Evolutionary conservation across 345 rosid species (phyloP), one percentile per base, ranked within the genome.

Genomic region (Pistacia integerrima): DNA sequence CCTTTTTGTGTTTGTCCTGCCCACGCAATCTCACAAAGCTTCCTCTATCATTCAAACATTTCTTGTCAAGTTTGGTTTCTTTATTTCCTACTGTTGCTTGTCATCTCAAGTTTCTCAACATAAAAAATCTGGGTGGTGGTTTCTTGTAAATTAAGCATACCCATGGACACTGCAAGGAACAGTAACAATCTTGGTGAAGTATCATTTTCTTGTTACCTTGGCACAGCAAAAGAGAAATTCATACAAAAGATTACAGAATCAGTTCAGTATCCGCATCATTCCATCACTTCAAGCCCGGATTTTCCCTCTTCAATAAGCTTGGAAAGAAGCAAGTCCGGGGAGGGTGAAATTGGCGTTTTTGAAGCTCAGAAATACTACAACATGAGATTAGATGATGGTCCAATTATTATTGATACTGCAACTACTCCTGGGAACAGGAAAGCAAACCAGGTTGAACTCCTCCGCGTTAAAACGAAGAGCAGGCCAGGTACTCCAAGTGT

Each of bases 351-450:
- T 25, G 78, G 89, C 3, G 82, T 91, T 38, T 89, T 89, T 61
- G 84, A 79, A 10, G 90, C 94, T 38, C 90, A 89, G 66, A 87
- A 76, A 73, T 89, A 91, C 82, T 85, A 85, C 85, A 87, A 85
- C 71, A 80, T 74, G 87, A 83, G 68, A 58, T 69, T 82, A 11
- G 90, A 81, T 35, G 77, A 70, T 8, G 63, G 69, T 67, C 77
- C 88, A 41, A 74, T 66, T 59, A 70, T 66, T 14, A 57, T 72
- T 8, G 73, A 44, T 59, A 52, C 77, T n/a, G 41, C 69, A 25
- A 77, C 70, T 22, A 74, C 71, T 49, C 61, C 7, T 64, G 74
- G 28, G 4, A 13, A 59, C 46, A 76, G 54, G 64, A 78, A 70
- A 35, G 76, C 71, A 41, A 74, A 66, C 57, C 75, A 54, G 66